A percentile compares a stretch with the other conserved stretches of the same genome.
Conservation (phyloP, 2,329 filamentous ascomycete genomes). For the Ploettnerulaceae sp. region DNA sequence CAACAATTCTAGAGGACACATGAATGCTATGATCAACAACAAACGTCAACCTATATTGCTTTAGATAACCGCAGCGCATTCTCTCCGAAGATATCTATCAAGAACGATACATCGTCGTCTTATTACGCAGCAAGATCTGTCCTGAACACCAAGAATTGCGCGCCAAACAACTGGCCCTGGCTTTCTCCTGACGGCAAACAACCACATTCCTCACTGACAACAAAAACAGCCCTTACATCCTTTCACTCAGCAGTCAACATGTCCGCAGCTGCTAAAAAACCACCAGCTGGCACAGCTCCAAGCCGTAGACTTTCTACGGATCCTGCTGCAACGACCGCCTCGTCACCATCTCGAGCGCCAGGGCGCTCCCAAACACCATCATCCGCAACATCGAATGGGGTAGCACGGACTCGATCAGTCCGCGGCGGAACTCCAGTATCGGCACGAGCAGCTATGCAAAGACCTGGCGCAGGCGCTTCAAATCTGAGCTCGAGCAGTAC, state of each 20-base stretch:
- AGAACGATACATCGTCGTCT: neutral
- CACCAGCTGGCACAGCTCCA: slow-evolving; percentile 26
- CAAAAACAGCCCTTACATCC: slow-evolving; percentile 1
- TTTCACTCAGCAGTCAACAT: slow-evolving; percentile 27
- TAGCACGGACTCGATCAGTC: slow-evolving; percentile 60
- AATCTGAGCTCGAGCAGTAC: slow-evolving; percentile 30
- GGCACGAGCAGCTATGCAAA: slow-evolving; percentile 64
- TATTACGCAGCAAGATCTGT: neutral
- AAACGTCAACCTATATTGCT: neutral
- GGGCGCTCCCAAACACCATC: slow-evolving; percentile 29
- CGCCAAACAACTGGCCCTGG: slow-evolving; percentile 6
- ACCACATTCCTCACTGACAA: slow-evolving; percentile 12
- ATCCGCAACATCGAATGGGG: slow-evolving; percentile 26
- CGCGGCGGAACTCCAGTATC: slow-evolving; percentile 64
- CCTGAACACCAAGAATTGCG: neutral
- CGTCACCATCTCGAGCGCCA: slow-evolving; percentile 25
- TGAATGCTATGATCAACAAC: slow-evolving; percentile 6
- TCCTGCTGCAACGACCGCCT: slow-evolving; percentile 17
- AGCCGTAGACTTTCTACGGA: slow-evolving; percentile 31
- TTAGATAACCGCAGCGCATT: neutral
- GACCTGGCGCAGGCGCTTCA: slow-evolving; percentile 41
- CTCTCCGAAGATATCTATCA: neutral
- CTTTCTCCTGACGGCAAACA: slow-evolving; percentile 13
- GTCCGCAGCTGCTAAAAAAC: slow-evolving; percentile 42
- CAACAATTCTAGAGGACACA: slow-evolving; percentile 22